Conservation (phyloP, 345 rosid species). For the Salix arbutifolia region DNA sequence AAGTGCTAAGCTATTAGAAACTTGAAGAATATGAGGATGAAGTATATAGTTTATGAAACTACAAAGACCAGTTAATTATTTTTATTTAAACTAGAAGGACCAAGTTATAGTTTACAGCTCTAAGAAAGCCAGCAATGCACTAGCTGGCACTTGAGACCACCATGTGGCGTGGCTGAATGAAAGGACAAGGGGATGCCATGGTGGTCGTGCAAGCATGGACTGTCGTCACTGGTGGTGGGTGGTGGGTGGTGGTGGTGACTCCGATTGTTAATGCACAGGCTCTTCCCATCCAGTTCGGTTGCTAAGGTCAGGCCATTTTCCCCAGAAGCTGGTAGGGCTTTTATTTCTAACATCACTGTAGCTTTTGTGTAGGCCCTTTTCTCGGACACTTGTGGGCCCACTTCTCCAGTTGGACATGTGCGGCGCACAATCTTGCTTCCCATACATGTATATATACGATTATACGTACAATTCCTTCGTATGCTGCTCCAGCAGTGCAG, state of each 20-base stretch:
- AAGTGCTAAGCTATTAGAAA: too few relatives aligned
- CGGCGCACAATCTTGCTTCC: background rate
- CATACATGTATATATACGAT: too few relatives aligned
- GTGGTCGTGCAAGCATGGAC: background rate
- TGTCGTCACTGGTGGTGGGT: background rate
- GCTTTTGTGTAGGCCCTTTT: slow-evolving; percentile 4
- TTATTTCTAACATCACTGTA: background rate
- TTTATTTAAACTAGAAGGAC: background rate
- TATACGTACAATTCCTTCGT: background rate
- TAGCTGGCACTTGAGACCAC: background rate
- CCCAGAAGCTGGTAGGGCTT: slow-evolving; percentile 13
- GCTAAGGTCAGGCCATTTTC: background rate
- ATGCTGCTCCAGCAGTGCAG: slow-evolving; percentile 30
- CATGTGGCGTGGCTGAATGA: background rate
- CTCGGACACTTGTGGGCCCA: slow-evolving; percentile 11
- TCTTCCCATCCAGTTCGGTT: background rate
- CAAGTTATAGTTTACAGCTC: background rate
- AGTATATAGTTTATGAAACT: background rate
- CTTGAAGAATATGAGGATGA: background rate
- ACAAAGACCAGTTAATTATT: background rate
- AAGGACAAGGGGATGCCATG: background rate
- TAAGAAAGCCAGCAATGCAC: background rate
- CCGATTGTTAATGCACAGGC: slow-evolving; percentile 29
- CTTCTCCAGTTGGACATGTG: slow-evolving; percentile 18
- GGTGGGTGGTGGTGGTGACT: background rate